phyloP scores from a whole-genome alignment of 2,329 filamentous ascomycete species.

The Tolypocladium paradoxum region DNA sequence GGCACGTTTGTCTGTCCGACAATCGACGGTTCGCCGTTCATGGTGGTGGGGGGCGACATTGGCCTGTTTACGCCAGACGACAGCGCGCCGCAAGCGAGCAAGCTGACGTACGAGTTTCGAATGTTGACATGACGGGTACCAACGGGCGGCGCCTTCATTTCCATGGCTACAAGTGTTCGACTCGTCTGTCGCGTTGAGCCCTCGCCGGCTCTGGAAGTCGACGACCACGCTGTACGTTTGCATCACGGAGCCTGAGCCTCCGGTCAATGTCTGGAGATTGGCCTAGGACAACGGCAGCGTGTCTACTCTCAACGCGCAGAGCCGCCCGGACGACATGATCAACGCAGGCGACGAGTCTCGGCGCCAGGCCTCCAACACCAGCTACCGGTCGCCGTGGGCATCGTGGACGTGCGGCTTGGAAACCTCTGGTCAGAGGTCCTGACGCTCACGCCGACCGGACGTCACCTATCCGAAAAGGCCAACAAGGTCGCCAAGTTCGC shows the following conservation, averaged over 20 bases:
- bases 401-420: constrained; percentile 39
- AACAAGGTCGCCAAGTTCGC: constrained; percentile 39
- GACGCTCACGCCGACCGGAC: constrained; percentile 41
- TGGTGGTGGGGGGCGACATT: constrained; percentile 47
- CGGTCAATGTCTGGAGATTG: background rate
- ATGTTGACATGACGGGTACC: constrained; percentile 44
- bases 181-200: constrained; percentile 45
- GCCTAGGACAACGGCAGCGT: background rate
- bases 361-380: background rate
- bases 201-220: constrained; percentile 47
- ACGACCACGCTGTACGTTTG: constrained; percentile 53
- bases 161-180: constrained; percentile 53
- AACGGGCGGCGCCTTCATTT: constrained; percentile 44
- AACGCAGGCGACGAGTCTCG: background rate
- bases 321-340: background rate
- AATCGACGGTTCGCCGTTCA: constrained; percentile 41
- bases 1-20: constrained; percentile 39
- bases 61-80: constrained; percentile 44
- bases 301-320: background rate
- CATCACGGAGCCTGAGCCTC: constrained; percentile 30
- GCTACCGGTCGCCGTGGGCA: constrained; percentile 37
- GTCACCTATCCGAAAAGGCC: constrained; percentile 30
- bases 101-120: constrained; percentile 53
- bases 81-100: constrained; percentile 44
- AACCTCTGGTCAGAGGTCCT: constrained; percentile 45